Base-by-base conservation (phyloP, 805 yeast species). In the Candida peoriensis region DNA sequence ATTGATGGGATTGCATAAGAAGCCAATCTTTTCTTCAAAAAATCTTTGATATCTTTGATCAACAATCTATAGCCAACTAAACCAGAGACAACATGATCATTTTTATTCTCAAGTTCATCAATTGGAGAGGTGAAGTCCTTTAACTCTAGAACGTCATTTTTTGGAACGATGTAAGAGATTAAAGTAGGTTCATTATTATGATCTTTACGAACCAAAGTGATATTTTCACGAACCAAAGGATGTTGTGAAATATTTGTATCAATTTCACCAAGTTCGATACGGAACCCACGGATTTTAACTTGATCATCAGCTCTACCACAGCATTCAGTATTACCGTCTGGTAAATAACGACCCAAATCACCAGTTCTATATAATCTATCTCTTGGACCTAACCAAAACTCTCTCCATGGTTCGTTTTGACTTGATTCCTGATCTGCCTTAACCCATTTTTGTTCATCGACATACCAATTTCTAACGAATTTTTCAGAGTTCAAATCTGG, bases 291-390 rank as follows among this genome's bases (percentile, higher is more conserved):
- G 47, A 93, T 93, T 61, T 93, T 93, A 42, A 93, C 96, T 62
- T 93, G 99, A 57, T 90, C 97, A 64, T 93, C 99, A 19, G 98
- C 98, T 59, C 99, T 78, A 40, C 99, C 99, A 57, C 95, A 83
- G 60, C 97, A 90, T 67, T 93, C 99, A 49, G 93, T 88, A 64
- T 93, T 86, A 38, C 98, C 99, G 55, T 89, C 96, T 6, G 97
- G 97, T 39, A 89, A 66, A 58, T 94, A 93, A 49, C 98, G 78
- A 36, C 98, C 99, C 46, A 93, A 70, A 62, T 93, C 99, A 48
- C 99, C 99, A 28, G 97, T 90, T 63, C 97, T 74, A 68, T 93
- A 93, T 39, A 94, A 64, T 54, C 99, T 75, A 61, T 94, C 99
- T 55, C 98, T 76, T 48, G 96, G 96, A 1, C 97, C 97, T 29